Evolutionary conservation across 257 asterid species (phyloP).

Genomic region (Solanum okadae): DNA sequence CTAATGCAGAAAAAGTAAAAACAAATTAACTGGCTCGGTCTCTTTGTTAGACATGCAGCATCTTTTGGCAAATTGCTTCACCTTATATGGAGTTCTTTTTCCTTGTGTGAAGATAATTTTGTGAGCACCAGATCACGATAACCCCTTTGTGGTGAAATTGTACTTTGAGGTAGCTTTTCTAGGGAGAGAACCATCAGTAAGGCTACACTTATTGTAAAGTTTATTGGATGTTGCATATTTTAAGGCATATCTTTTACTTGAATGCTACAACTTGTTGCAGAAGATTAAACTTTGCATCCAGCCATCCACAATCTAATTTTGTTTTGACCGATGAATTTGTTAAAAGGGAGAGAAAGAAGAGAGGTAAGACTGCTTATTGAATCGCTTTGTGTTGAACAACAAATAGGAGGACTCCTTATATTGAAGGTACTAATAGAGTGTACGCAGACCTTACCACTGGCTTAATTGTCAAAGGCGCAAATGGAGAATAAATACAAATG

Average conservation of each 20-base stretch:
- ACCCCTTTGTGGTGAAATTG: background rate
- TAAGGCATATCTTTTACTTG: background rate
- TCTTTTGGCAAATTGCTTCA: background rate
- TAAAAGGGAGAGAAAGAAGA: background rate
- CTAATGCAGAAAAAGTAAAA: background rate
- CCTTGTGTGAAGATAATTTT: background rate
- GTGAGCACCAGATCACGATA: background rate
- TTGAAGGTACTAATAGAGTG: background rate
- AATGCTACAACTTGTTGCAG: background rate
- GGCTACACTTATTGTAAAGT: background rate
- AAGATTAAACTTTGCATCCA: background rate
- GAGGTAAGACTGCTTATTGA: background rate
- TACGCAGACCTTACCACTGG: too few relatives aligned
- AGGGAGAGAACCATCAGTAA: background rate
- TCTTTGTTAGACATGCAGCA: background rate
- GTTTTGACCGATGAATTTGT: background rate
- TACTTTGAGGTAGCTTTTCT: background rate
- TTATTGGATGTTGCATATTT: background rate
- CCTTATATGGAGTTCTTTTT: background rate
- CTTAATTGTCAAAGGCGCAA: too few relatives aligned
- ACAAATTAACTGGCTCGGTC: background rate
- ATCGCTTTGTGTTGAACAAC: background rate
- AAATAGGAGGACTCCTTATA: background rate
- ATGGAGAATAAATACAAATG: too few relatives aligned
- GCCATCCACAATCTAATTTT: background rate